Conservation (phyloP, 306 rosid genomes). For the Cucumis cinereus region DNA sequence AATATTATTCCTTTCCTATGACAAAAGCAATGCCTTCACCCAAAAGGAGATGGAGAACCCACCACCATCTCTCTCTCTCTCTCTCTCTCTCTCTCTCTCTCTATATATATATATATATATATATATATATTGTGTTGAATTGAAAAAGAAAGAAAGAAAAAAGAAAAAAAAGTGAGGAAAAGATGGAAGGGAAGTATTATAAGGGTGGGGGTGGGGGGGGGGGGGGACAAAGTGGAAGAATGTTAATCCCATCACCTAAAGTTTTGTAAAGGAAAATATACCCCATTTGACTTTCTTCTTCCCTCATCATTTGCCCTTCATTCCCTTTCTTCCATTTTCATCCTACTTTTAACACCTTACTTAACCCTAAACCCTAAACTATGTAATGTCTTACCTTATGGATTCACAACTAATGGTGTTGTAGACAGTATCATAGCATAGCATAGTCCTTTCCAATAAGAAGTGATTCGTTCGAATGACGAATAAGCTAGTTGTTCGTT, state of each 20-base stretch:
- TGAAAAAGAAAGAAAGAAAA: no score
- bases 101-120: no score
- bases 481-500: no score
- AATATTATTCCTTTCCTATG: slow-evolving; percentile 67
- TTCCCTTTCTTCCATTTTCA: not conserved
- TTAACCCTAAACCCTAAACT: no score
- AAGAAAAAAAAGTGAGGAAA: slow-evolving; percentile 17
- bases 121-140: not conserved
- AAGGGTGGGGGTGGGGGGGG: slow-evolving; percentile 28
- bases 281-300: slow-evolving; percentile 68
- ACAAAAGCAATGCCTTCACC: slow-evolving; percentile 54
- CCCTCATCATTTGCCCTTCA: slow-evolving; percentile 6
- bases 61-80: slow-evolving; percentile 1
- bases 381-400: no score
- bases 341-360: not conserved
- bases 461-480: no score
- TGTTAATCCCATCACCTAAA: slow-evolving; percentile 85
- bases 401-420: no score
- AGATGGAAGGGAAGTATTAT: not conserved
- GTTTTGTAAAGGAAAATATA: slow-evolving; percentile 37
- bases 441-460: no score
- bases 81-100: not conserved
- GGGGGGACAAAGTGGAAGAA: slow-evolving; percentile 99
- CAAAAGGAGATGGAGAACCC: slow-evolving; percentile 59
- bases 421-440: no score